Base-by-base conservation (phyloP, 2,329 filamentous ascomycete genomes). In the Penicillium sp. region DNA sequence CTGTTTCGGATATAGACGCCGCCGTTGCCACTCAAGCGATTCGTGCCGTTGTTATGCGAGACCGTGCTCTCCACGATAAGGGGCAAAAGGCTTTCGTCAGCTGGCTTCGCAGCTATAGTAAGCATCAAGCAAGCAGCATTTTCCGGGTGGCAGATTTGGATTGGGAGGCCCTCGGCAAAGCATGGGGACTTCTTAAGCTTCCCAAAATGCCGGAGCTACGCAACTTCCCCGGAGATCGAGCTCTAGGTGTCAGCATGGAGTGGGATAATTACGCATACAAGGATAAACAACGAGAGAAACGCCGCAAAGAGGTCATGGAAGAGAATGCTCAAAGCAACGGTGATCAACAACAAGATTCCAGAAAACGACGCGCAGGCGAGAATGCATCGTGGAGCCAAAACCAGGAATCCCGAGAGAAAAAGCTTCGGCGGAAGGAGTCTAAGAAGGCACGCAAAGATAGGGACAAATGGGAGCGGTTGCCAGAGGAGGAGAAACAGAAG, bases 191-290 rank as follows among this genome's bases (percentile, higher is more conserved):
- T 1, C 73, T 96, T 2, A 83, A 83, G 35, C 75, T 97, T 49
- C 93, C 93, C 3, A 88, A 86, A 60, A 98, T 98, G 93, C 91
- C 93, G 0, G 93, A 98, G 64, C 70, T 87, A 37, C 84, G 83
- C 56, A 78, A 74, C 1, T 91, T 86, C 73, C 76, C 80, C 9
- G 84, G 84, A 4, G 84, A 87, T 60, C 76, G 77, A 47, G 76
- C 70, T 15, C 69, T 83, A 2, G 75, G 76, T 2, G 69, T 88
- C 8, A 48, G 44, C 1, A 35, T 69, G 3, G 79, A 88, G 60
- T 83, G 85, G 76, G 75, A 83, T 29, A 72, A 65, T 2, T 88
- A 81, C 54, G 70, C 78, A 0, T 91, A 88, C 67, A 81, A 81
- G 56, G 86, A 91, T 54, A 85, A 83, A 59, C 69, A 74, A 14